Conservation (phyloP, 371 early-diverging fungal species). For the Ordospora pajunii region DNA sequence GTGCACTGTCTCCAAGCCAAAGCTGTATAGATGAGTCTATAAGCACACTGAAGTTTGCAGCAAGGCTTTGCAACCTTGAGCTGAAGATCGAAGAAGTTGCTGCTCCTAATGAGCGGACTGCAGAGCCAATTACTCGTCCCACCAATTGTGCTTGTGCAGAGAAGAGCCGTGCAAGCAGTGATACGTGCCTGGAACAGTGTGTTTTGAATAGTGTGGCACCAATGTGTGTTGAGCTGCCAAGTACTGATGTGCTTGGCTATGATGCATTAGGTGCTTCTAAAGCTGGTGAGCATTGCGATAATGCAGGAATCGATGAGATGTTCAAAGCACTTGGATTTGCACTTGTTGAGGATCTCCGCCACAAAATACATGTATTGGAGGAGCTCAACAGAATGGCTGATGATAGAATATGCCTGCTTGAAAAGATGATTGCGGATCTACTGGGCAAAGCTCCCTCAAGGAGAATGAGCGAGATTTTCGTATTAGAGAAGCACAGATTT, state of each 20-base stretch:
- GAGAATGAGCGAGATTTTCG: constrained; percentile 38
- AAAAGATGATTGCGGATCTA: constrained; percentile 33
- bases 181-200: neutral
- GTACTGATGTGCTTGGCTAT: neutral
- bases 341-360: neutral
- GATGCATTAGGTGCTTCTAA: neutral
- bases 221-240: neutral
- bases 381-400: neutral
- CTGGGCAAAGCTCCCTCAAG: constrained; percentile 21
- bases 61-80: constrained; percentile 48
- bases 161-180: too few relatives aligned
- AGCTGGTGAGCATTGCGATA: neutral
- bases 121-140: neutral
- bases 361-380: constrained; percentile 7
- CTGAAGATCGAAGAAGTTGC: constrained; percentile 7
- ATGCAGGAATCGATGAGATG: neutral
- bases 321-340: neutral
- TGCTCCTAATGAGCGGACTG: neutral
- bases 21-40: constrained; percentile 73
- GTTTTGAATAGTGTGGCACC: neutral
- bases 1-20: constrained; percentile 72
- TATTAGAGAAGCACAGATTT: constrained; percentile 55
- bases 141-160: too few relatives aligned
- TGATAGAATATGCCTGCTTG: constrained; percentile 44
- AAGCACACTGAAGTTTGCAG: constrained; percentile 82